Evolutionary conservation across 139 green algal genomes (phyloP), one percentile per base, ranked within the genome.

Genomic region (Coccomyxa sp.): DNA sequence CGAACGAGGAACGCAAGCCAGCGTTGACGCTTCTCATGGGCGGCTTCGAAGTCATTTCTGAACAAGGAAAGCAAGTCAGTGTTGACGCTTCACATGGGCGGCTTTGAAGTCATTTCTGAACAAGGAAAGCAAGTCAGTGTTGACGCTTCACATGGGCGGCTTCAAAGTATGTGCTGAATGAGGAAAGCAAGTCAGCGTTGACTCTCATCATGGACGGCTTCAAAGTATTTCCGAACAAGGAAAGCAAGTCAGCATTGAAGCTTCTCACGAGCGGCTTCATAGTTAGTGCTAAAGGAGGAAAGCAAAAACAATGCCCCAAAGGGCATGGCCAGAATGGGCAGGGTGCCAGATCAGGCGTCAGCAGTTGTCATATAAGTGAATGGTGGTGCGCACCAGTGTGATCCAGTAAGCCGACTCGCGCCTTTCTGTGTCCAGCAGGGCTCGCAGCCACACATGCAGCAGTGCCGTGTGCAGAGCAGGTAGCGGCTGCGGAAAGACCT

Each of bases 371-470:
- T 59, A 77, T 83, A 58, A 63, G 63, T 71, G 63, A n/a, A 71
- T 21, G 63, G 3, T 51, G 38, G 38, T 51, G 38, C 38, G 38
- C 38, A 51, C 38, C 38, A 51, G 38, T 7, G 38, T 51, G 7
- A 51, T 51, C 38, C 38, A 71, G 63, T 21, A 71, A 71, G 63
- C 63, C 7, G 63, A 21, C 21, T 25, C 21, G 18, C 21, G 18
- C 18, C 21, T 71, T 9, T 71, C 63, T 71, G 63, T 28, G 63
- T 83, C 80, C 59, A 83, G 15, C 13, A 78, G 23, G 17, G 80
- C 74, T 67, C 80, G 75, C 9, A 83, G 80, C 80, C 80, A 83
- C 58, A 83, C 57, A 27, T 59, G 31, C 31, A 83, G 13, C 58
- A 83, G 13, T 17, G 75, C 58, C 12, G 74, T 58, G 27, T 67